phyloP scores from a whole-genome alignment of 140 eudicot species.

The Flaveria floridana region DNA sequence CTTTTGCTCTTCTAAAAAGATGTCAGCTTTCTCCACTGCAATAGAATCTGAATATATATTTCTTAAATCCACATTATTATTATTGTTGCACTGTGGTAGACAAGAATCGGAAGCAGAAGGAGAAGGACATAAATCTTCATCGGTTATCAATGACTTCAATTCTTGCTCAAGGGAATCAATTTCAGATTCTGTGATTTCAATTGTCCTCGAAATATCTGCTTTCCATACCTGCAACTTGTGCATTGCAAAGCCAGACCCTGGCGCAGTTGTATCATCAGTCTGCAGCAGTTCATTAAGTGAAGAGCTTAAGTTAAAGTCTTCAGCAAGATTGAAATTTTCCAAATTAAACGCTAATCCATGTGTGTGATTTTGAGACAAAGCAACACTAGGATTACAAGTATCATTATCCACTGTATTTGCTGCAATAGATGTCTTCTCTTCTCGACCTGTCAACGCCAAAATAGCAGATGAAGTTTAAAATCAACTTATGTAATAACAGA shows the following conservation, averaged over 20 bases:
- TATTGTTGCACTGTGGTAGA: slow-evolving; percentile 25
- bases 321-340: slow-evolving; percentile 50
- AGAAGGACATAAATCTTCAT: slow-evolving; percentile 24
- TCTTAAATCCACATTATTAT: slow-evolving; percentile 32
- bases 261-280: slow-evolving; percentile 41
- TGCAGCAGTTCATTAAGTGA: slow-evolving; percentile 54
- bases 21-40: slow-evolving; percentile 28
- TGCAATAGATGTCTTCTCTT: slow-evolving; percentile 50
- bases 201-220: slow-evolving; percentile 59
- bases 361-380: slow-evolving; percentile 39
- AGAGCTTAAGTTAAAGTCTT: slow-evolving; percentile 47
- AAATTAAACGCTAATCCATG: slow-evolving; percentile 46
- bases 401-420: slow-evolving; percentile 36
- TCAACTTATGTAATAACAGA: neutral
- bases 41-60: slow-evolving; percentile 40
- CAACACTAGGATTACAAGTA: slow-evolving; percentile 42
- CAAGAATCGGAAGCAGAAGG: slow-evolving; percentile 41
- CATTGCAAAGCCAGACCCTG: slow-evolving; percentile 51
- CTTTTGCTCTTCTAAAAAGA: slow-evolving; percentile 17
- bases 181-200: slow-evolving; percentile 78
- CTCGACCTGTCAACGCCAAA: slow-evolving; percentile 46
- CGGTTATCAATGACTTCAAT: slow-evolving; percentile 48
- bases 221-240: slow-evolving; percentile 66
- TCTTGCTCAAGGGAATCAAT: slow-evolving; percentile 89
- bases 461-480: slow-evolving; percentile 21